phyloP scores from a whole-genome alignment of 768 basidiomycete species.

The Psilocybe azurescens region DNA sequence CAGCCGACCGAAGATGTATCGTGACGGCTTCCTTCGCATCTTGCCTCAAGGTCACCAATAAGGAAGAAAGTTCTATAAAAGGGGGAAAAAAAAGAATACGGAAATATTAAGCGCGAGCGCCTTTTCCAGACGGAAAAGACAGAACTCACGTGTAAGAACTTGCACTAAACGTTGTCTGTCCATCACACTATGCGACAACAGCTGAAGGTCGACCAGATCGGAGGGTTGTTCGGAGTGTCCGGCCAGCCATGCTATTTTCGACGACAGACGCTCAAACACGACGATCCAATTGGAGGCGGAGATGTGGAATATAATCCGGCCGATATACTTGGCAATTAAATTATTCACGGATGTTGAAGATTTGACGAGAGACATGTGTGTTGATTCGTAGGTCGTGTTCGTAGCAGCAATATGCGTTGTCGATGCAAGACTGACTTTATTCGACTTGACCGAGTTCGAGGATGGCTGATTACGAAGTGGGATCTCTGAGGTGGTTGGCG shows the following conservation, averaged over 20 bases:
- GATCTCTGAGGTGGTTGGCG: constrained; percentile 16
- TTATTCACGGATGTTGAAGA: constrained; percentile 60
- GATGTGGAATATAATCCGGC: constrained; percentile 83
- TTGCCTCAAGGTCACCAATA: constrained; percentile 81
- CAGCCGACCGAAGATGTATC: constrained; percentile 70
- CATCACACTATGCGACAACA: constrained; percentile 80
- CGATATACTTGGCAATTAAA: constrained; percentile 73
- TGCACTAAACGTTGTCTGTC: constrained; percentile 71
- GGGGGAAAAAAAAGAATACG: constrained; percentile 3
- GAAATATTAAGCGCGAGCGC: not conserved
- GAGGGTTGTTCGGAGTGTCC: constrained; percentile 43
- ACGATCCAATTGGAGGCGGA: constrained; percentile 89
- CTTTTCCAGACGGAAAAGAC: not conserved
- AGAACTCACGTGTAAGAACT: constrained; percentile 65
- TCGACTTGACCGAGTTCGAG: constrained; percentile 42
- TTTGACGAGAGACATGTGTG: constrained; percentile 62
- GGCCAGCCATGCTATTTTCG: constrained; percentile 72
- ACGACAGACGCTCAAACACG: constrained; percentile 71
- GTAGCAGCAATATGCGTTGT: constrained; percentile 44
- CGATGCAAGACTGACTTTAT: constrained; percentile 43
- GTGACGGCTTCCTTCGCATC: constrained; percentile 78
- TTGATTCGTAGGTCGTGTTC: constrained; percentile 59
- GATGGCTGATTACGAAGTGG: constrained; percentile 49
- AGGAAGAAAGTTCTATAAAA: constrained; percentile 71
- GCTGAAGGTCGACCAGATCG: constrained; percentile 76